phyloP scores from a whole-genome alignment of 768 basidiomycete species.

The Naganishia onofrii region DNA sequence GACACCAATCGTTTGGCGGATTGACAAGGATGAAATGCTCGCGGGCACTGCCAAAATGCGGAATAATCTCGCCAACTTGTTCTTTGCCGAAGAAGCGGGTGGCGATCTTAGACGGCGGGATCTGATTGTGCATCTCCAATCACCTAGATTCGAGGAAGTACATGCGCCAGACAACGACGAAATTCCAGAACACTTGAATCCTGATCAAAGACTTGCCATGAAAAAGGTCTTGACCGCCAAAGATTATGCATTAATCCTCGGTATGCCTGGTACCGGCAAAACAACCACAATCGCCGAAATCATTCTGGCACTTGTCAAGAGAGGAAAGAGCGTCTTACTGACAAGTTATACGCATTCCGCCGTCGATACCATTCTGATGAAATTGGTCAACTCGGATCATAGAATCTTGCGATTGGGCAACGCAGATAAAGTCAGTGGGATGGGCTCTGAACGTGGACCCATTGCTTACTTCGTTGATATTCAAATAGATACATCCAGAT shows the following conservation, averaged over 20 bases:
- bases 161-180: constrained; percentile 36
- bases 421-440: constrained; percentile 71
- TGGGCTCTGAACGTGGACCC: neutral
- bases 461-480: neutral
- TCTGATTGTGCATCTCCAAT: constrained; percentile 75
- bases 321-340: constrained; percentile 82
- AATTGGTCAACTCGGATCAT: constrained; percentile 67
- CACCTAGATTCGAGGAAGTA: constrained; percentile 63
- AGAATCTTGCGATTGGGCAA: constrained; percentile 82
- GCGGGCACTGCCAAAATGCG: constrained; percentile 83
- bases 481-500: constrained; percentile 74
- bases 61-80: constrained; percentile 83
- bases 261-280: constrained; percentile 99
- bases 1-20: constrained; percentile 62
- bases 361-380: constrained; percentile 91
- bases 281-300: constrained; percentile 89
- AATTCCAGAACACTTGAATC: constrained; percentile 60
- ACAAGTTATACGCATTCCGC: constrained; percentile 97
- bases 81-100: constrained; percentile 65
- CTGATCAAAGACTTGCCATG: constrained; percentile 70
- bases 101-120: constrained; percentile 63
- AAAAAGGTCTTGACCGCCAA: constrained; percentile 69
- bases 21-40: constrained; percentile 90
- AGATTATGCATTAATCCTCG: constrained; percentile 88
- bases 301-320: constrained; percentile 70